Base-by-base conservation (phyloP, 345 rosid species). In the Pseudoturritis turrita region DNA sequence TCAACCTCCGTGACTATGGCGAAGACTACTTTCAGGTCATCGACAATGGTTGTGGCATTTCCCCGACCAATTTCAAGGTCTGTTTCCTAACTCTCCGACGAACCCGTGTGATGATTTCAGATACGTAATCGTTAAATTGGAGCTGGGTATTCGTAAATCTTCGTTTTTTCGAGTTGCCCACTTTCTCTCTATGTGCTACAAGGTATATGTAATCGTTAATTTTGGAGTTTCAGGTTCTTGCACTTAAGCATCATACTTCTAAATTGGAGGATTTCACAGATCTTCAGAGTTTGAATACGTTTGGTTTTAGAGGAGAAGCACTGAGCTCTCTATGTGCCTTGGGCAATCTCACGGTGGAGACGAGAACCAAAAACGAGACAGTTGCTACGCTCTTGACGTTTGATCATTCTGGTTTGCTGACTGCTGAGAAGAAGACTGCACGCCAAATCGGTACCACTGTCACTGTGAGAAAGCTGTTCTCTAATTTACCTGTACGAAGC, bases 281-380 rank as follows among this genome's bases (percentile, higher is more conserved):
- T 76, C 93, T 95, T 65, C 89, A 87, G 80, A 86, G 83, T 64
- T 47, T 95, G 79, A 72, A 86, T 28, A 91, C 96, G 9, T 95
- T 83, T 70, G 99, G 99, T 65, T 95, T 95, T 68, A 80, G 99
- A 79, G 99, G 99, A 66, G 99, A 95, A 83, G 99, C 99, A 5
- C 28, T 95, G 72, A 95, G 99, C 64, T 89, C 99, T 10, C 98
- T 95, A 10, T 95, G 90, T 68, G 86, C 89, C 3, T 80, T 95
- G 73, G 99, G 96, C 0, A 81, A 82, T 57, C 81, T 95, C 76
- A 87, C 89, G 7, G 86, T 95, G 41, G 98, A 95, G 64, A 95
- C 99, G 0, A 82, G 94, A 70, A 88, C 96, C 0, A 86, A 80
- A 50, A 72, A 87, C 13, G 99, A 95, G 79, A 12, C 83, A 0